Evolutionary conservation across 2,329 filamentous ascomycete genomes (phyloP), one percentile per base, ranked within the genome.

Genomic region (Colletotrichum sublineola): DNA sequence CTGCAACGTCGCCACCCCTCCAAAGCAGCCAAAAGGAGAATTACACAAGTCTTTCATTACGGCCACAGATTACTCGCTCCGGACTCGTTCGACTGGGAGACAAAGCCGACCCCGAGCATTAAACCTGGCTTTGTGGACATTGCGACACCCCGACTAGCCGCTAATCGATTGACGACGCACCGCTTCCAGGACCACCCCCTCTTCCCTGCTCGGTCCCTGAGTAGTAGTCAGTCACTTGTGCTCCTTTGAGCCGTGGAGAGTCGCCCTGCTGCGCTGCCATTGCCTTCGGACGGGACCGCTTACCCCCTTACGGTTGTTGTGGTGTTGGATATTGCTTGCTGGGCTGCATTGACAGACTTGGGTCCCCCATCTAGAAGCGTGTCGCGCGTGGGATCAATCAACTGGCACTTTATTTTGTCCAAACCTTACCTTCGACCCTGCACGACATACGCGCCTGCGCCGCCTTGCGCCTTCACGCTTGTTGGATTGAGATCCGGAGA

Each of bases 71-170:
- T 72, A 56, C 69, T 69, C 44, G 31, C 31, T 68, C 68, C 44
- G 69, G 33, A 46, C 40, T 71, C 68, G 64, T 58, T 52, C 64
- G 53, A 56, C n/a, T 50, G 52, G 42, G 62, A 68, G 63, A 31
- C 53, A 64, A 38, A 60, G 42, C 50, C 66, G 31, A 46, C 36
- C 63, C 52, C 56, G 38, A 53, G 24, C 40, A 44, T 56, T 42
- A 56, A 61, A 46, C 63, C 68, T 52, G 65, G 53, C 69, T 40
- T 68, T 69, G 69, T 72, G 65, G 69, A 72, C 58, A 72, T 72
- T 72, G 69, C 69, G 58, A 72, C 68, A 58, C 48, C 52, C 52
- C 33, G 67, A 40, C 29, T 69, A 72, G 57, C 18, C 52, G 56
- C 48, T 50, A 44, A 9, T 42, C 20, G 60, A 40, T 46, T 48